Evolutionary conservation across 2,329 filamentous ascomycete species (phyloP), one percentile per base, ranked within the genome.

Genomic region (Alternaria sp.): DNA sequence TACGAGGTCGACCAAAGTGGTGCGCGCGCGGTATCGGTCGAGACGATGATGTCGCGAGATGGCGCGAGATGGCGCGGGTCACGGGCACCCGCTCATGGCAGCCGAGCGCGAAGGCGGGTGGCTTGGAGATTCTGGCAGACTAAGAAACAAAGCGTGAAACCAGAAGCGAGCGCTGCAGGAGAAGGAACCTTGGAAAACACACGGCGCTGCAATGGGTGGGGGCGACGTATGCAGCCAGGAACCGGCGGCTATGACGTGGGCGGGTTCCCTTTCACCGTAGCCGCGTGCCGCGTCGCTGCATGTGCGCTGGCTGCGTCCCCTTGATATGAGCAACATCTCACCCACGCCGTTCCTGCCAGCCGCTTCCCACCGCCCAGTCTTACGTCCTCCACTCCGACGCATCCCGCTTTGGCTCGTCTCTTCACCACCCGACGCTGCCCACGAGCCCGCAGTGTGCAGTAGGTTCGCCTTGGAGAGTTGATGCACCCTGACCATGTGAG

Each of bases 391-490:
- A 52, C 28, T 52, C 49, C 28, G 28, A 36, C 28, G 21, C 28
- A 36, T 40, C 36, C 36, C 36, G 36, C 36, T 17, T 40, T 40
- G 36, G 36, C 36, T 40, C 15, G n/a, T 40, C 36, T 40, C 36
- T 28, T n/a, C 54, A 32, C 30, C 54, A 32, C 47, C 53, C 43
- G 19, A 47, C 53, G 15, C 25, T 26, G 40, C 17, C 43, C 53
- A 32, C 53, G 43, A 28, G 26, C 19, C 59, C 36, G 44, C 55
- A 17, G 36, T 23, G 32, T 65, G 50, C 62, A 59, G 50, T 59
- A 49, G 46, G 56, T 63, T 57, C 26, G 52, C 47, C 65, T 66
- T 65, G 62, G 71, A 75, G 69, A 64, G 61, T 67, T 60, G 46
- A 65, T 62, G 63, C 43, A 62, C 23, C 55, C 58, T 52, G 47